Conservation (phyloP, 208 protist genomes). For the Trypanosomatidae sp. region DNA sequence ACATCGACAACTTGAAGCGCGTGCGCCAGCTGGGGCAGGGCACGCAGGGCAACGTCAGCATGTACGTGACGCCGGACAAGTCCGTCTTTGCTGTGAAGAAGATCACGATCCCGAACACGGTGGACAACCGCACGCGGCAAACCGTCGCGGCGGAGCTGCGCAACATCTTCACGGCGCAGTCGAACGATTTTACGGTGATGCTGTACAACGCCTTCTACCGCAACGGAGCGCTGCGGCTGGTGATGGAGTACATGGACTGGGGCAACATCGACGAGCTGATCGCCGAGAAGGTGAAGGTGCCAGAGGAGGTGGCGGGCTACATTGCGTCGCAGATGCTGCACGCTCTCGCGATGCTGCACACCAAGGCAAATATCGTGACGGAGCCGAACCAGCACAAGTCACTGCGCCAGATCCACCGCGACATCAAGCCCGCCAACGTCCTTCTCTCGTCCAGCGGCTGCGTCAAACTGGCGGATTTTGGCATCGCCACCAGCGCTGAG, state of each 20-base stretch:
- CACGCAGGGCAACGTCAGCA: constrained; percentile 74
- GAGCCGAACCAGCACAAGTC: constrained; percentile 66
- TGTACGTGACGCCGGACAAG: constrained; percentile 56
- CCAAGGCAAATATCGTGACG: constrained; percentile 81
- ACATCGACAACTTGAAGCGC: constrained; percentile 51
- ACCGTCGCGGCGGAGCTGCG: constrained; percentile 82
- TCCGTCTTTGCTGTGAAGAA: constrained; percentile 79
- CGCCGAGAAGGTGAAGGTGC: constrained; percentile 37
- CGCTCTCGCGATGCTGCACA: constrained; percentile 81
- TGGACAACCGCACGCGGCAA: constrained; percentile 59
- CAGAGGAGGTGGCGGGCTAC: constrained; percentile 60
- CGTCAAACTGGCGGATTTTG: constrained; percentile 87
- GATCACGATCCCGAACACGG: constrained; percentile 60
- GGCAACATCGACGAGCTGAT: constrained; percentile 85
- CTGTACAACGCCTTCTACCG: constrained; percentile 89
- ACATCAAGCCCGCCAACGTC: constrained; percentile 88
- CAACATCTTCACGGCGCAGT: constrained; percentile 76
- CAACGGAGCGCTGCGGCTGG: constrained; percentile 57
- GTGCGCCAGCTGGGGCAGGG: constrained; percentile 64
- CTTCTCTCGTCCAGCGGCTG: constrained; percentile 72
- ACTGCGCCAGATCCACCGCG: constrained; percentile 81
- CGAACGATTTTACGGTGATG: constrained; percentile 71
- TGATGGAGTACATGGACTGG: constrained; percentile 93
- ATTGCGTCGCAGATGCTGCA: constrained; percentile 80
- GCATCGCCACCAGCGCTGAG: constrained; percentile 80